Percentiles rank a stretch among this genome's conserved stretches.
phyloP scores from a whole-genome alignment of 164 flowering plant genomes.

The Santalum album region DNA sequence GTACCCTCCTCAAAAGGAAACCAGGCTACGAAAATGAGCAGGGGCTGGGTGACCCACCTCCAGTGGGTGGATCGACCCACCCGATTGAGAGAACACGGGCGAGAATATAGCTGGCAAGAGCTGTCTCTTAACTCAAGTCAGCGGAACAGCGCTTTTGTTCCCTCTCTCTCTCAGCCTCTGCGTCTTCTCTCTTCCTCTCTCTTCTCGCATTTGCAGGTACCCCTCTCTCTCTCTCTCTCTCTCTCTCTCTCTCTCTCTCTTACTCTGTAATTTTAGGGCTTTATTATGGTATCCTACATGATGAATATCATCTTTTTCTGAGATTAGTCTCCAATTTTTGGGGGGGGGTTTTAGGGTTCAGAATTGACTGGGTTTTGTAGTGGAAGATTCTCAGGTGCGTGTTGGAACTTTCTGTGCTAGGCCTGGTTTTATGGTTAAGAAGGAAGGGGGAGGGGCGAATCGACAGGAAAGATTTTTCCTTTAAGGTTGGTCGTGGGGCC shows the following conservation, averaged over 20 bases:
- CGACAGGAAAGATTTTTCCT: too few relatives aligned
- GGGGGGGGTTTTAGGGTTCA: neutral
- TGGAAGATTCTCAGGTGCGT: too few relatives aligned
- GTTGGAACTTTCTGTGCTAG: too few relatives aligned
- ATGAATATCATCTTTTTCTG: too few relatives aligned
- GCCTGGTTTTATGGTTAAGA: slow-evolving; percentile 13
- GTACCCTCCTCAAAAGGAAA: too few relatives aligned
- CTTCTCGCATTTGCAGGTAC: neutral
- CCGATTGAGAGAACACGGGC: too few relatives aligned
- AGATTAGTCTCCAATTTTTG: neutral
- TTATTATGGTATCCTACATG: too few relatives aligned
- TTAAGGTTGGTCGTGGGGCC: neutral
- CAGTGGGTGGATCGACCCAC: too few relatives aligned
- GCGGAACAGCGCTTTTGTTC: neutral
- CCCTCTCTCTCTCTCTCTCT: neutral
- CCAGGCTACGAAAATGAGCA: too few relatives aligned
- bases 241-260: too few relatives aligned
- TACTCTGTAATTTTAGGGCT: too few relatives aligned
- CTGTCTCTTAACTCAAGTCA: slow-evolving; percentile 3
- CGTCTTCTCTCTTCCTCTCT: neutral
- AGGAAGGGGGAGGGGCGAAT: neutral
- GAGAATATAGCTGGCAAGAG: slow-evolving; percentile 3
- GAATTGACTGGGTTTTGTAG: neutral
- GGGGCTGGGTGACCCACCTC: too few relatives aligned
- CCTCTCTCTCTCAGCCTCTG: neutral